Evolutionary conservation across 768 basidiomycete genomes (phyloP), one percentile per base, ranked within the genome.

Genomic region (Infundibulicybe gibba): DNA sequence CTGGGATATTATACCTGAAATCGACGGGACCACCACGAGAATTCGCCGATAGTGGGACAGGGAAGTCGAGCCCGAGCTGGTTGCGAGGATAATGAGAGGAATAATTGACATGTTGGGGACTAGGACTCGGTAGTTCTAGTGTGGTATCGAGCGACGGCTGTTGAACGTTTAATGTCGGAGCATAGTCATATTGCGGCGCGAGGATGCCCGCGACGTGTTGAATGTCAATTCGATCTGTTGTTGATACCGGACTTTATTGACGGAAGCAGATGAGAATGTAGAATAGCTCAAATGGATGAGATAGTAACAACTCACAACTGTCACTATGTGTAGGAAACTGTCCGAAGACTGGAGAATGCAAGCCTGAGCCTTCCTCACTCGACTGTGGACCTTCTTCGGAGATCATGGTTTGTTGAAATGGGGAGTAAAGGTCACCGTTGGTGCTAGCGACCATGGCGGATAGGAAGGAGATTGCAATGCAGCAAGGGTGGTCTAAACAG

Each of bases 351-450:
- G 87, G 86, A 2, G 87, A 87, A 56, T 86, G 84, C 17, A 88
- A 66, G 50, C 83, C 85, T 44, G 86, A 87, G 59, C 83, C 80
- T 58, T 87, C 86, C 60, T 87, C 85, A 62, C 82, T 85, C 17
- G 83, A 85, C 65, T 81, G 83, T 38, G 76, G 75, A 33, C 82
- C 77, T 57, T 87, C 84, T 60, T 86, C 86, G 49, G 72, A 64
- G 50, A 73, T 67, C 63, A 77, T 72, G 49, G 59, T 52, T 47
- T 70, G 67, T 41, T 75, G 76, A 63, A 80, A 81, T 14, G 80
- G 75, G 11, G 80, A 69, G 60, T 76, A 83, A 42, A 79, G 68
- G 65, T 80, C 81, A 66, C 69, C 67, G 65, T 69, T 69, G 43
- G 70, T 50, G 59, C 74, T 76, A 59, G 70, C 72, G 63, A 83